Conservation (phyloP, 2,329 filamentous ascomycete species). For the Scytalidium lignicola region DNA sequence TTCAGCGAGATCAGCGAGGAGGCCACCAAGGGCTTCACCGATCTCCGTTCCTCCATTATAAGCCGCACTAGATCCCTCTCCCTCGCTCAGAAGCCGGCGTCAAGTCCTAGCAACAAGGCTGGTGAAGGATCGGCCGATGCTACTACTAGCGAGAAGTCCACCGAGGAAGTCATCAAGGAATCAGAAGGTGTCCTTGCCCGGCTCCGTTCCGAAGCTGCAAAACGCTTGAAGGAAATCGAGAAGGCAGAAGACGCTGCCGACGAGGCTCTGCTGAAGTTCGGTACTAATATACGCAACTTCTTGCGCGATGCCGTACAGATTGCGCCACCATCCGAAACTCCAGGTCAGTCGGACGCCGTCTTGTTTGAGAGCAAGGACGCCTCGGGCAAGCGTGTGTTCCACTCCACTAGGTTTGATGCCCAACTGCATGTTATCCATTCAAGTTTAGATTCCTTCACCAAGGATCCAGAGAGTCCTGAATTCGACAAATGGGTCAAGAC, state of each 20-base stretch:
- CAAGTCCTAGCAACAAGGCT: slow-evolving; percentile 18
- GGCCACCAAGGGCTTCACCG: slow-evolving; percentile 74
- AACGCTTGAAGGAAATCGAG: slow-evolving; percentile 83
- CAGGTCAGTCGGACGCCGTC: slow-evolving; percentile 53
- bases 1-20: slow-evolving; percentile 73
- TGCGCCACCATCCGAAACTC: slow-evolving; percentile 60
- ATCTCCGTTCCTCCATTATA: slow-evolving; percentile 61
- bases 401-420: slow-evolving; percentile 89
- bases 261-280: slow-evolving; percentile 88
- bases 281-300: slow-evolving; percentile 83
- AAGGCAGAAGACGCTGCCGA: slow-evolving; percentile 93
- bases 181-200: slow-evolving; percentile 67
- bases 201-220: slow-evolving; percentile 71
- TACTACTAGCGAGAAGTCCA: slow-evolving; percentile 37
- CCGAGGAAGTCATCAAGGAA: slow-evolving; percentile 41
- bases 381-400: slow-evolving; percentile 85
- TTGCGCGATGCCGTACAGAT: slow-evolving; percentile 86
- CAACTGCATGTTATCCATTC: slow-evolving; percentile 95
- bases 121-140: slow-evolving; percentile 14
- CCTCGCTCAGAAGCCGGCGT: slow-evolving; percentile 33
- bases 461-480: slow-evolving; percentile 71
- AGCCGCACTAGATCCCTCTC: slow-evolving; percentile 70
- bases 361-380: slow-evolving; percentile 94
- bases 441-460: slow-evolving; percentile 72
- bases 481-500: slow-evolving; percentile 67